A percentile compares a stretch with the other conserved stretches of the same genome.
Evolutionary conservation across 257 asterid species (phyloP).

Genomic region (Solanum arcanum): DNA sequence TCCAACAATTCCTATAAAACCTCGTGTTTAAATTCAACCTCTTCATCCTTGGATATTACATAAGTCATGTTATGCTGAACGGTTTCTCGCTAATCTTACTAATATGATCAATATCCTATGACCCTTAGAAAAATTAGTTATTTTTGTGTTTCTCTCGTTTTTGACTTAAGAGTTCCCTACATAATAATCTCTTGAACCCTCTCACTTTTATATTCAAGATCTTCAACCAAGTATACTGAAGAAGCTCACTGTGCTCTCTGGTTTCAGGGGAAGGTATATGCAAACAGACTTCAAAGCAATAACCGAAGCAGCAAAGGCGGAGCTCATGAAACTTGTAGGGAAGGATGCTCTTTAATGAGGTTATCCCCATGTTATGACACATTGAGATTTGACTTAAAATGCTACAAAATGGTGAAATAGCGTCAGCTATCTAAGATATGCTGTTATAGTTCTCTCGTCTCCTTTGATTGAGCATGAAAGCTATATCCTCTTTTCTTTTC

Average conservation of each 20-base stretch:
- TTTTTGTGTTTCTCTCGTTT: neutral
- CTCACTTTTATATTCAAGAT: neutral
- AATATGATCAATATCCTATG: neutral
- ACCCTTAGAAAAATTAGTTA: neutral
- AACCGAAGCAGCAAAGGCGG: conserved; percentile 81
- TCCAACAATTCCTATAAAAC: neutral
- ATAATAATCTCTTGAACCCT: neutral
- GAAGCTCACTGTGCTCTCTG: neutral
- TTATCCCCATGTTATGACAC: neutral
- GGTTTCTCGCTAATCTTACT: neutral
- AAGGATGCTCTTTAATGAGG: conserved; percentile 14
- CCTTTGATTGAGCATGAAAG: neutral
- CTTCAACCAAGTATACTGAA: neutral
- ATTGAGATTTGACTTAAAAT: neutral
- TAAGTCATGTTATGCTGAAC: neutral
- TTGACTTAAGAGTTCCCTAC: neutral
- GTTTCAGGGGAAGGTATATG: conserved; percentile 77
- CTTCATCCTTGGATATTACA: neutral
- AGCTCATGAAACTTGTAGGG: conserved; percentile 47
- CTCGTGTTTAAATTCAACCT: neutral
- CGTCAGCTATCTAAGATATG: neutral
- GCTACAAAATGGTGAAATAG: neutral
- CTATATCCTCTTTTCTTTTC: neutral
- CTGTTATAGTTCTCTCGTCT: neutral
- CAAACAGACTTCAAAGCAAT: conserved; percentile 62